Evolutionary conservation across 2,329 filamentous ascomycete species (phyloP).

Genomic region (Curvularia lunata): DNA sequence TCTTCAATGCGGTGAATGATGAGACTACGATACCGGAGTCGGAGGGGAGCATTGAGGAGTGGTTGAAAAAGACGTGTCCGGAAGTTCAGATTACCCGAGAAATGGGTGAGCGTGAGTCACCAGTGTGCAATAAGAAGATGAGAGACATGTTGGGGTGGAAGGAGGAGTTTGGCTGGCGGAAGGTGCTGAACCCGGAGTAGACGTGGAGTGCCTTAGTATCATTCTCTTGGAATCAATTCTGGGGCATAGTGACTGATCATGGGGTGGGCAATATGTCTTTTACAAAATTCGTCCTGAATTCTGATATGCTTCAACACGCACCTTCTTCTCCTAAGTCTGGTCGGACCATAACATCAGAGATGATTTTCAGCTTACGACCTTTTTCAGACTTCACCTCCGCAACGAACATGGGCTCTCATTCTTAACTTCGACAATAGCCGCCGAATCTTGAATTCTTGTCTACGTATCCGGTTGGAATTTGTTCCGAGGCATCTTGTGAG

Average conservation of each 20-base stretch:
- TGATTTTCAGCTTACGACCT: neutral
- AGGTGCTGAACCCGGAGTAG: slow-evolving; percentile 9
- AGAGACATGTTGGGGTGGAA: slow-evolving; percentile 62
- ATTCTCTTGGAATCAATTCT: neutral
- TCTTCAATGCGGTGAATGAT: slow-evolving; percentile 69
- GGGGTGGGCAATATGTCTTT: neutral
- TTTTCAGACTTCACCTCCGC: neutral
- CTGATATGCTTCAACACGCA: neutral
- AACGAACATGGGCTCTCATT: neutral
- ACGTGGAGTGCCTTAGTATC: neutral
- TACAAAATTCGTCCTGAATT: no score
- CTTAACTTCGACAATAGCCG: neutral
- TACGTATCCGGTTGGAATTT: neutral
- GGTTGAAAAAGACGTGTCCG: slow-evolving; percentile 58
- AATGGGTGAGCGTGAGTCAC: slow-evolving; percentile 63
- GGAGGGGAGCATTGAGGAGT: slow-evolving; percentile 53
- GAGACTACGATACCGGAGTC: slow-evolving; percentile 56
- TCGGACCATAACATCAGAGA: neutral
- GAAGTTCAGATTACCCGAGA: slow-evolving; percentile 57
- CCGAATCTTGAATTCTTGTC: neutral
- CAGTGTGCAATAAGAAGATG: slow-evolving; percentile 65
- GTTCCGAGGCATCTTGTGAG: neutral
- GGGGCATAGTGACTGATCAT: no score
- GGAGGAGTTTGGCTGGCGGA: slow-evolving; percentile 62
- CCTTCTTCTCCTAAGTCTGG: neutral